Percentiles rank a stretch among this genome's conserved stretches.
Conservation (phyloP, 73 alveolate species). For the Paramecium pentaurelia region DNA sequence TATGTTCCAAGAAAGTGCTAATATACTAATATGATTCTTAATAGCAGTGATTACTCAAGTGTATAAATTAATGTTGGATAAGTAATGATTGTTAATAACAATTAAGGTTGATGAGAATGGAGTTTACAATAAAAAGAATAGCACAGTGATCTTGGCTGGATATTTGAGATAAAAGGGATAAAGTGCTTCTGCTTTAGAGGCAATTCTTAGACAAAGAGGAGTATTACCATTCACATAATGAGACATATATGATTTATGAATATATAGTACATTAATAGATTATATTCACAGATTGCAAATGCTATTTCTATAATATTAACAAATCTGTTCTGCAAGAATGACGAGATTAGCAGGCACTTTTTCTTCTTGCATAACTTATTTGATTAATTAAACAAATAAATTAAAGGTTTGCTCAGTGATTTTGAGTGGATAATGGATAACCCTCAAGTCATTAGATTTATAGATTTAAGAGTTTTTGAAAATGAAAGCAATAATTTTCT, state of each 20-base stretch:
- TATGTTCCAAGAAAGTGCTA: slow-evolving; percentile 46
- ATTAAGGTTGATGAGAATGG: slow-evolving; percentile 31
- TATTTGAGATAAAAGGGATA: slow-evolving; percentile 40
- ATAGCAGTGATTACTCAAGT: slow-evolving; percentile 10
- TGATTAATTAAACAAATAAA: not conserved
- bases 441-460: slow-evolving; percentile 13
- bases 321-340: not conserved
- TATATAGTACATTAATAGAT: not conserved
- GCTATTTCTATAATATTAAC: not conserved
- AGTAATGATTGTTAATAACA: not conserved
- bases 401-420: not conserved
- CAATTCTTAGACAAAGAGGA: not conserved
- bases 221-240: not conserved
- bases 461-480: not conserved
- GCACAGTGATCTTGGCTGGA: slow-evolving; percentile 29
- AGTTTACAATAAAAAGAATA: not conserved
- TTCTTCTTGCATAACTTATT: slow-evolving; percentile 14
- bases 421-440: not conserved
- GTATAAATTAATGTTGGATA: slow-evolving; percentile 40
- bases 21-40: slow-evolving; percentile 33
- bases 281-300: slow-evolving; percentile 10
- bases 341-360: not conserved
- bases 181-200: slow-evolving; percentile 14
- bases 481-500: not conserved
- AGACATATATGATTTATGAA: not conserved